A percentile compares a stretch with the other conserved stretches of the same genome.
Evolutionary conservation across 768 basidiomycete species (phyloP).

Genomic region (Tylopilus sp.): DNA sequence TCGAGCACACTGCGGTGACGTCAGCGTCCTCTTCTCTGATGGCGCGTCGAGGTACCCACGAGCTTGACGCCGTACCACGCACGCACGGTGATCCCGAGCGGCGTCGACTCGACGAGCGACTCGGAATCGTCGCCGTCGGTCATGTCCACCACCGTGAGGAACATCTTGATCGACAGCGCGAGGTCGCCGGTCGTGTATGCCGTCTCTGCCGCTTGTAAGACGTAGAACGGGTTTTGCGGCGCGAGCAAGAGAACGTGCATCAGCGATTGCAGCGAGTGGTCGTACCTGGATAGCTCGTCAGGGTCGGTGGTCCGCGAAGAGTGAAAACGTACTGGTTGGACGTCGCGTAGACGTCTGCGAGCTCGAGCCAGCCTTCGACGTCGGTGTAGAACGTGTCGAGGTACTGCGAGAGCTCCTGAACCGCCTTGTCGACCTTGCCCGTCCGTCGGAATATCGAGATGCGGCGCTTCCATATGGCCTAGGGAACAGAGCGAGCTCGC

Average conservation of each 20-base stretch:
- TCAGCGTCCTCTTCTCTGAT: slow-evolving; percentile 1
- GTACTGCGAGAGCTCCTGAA: slow-evolving; percentile 66
- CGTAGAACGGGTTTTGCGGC: slow-evolving; percentile 83
- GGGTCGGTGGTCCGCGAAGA: background rate
- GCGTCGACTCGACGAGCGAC: slow-evolving; percentile 47
- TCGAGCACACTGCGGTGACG: slow-evolving; percentile 49
- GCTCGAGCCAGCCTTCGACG: slow-evolving; percentile 82
- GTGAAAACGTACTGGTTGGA: slow-evolving; percentile 61
- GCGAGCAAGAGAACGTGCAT: slow-evolving; percentile 79
- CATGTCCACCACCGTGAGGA: slow-evolving; percentile 79
- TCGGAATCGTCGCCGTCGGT: slow-evolving; percentile 53
- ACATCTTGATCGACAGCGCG: slow-evolving; percentile 74
- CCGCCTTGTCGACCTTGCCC: slow-evolving; percentile 62
- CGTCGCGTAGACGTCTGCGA: slow-evolving; percentile 74
- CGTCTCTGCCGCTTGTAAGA: slow-evolving; percentile 84
- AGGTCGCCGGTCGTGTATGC: slow-evolving; percentile 78
- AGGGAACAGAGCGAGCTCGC: too few species aligned
- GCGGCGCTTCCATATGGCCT: slow-evolving; percentile 78
- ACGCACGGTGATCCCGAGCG: slow-evolving; percentile 53
- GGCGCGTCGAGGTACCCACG: slow-evolving; percentile 39
- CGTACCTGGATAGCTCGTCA: slow-evolving; percentile 50
- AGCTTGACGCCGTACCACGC: slow-evolving; percentile 86
- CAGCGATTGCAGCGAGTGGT: slow-evolving; percentile 66
- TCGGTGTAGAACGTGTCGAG: slow-evolving; percentile 90
- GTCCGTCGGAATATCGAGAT: slow-evolving; percentile 65